A percentile compares a stretch with the other conserved stretches of the same genome.
Evolutionary conservation across 2,329 filamentous ascomycete species (phyloP).

Genomic region (Orbilia javanica): DNA sequence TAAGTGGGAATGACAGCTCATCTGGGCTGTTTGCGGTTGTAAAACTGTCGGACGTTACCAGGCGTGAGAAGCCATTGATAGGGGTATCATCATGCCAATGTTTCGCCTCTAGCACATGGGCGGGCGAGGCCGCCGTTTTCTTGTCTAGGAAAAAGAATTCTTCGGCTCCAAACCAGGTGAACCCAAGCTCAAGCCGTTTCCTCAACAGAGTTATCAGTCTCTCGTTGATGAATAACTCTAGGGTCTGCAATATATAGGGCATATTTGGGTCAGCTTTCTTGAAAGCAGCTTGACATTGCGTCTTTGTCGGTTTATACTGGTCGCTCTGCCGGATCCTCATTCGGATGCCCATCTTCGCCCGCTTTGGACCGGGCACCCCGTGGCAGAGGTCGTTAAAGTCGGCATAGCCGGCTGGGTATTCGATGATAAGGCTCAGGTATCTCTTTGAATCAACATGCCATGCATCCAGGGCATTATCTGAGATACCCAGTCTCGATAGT

Average conservation of each 20-base stretch:
- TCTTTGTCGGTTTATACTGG: slow-evolving; percentile 47
- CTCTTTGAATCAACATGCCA: slow-evolving; percentile 78
- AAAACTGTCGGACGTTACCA: slow-evolving; percentile 65
- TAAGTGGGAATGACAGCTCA: slow-evolving; percentile 69
- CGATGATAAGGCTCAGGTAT: slow-evolving; percentile 80
- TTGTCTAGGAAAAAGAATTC: slow-evolving; percentile 66
- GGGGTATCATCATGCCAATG: slow-evolving; percentile 61
- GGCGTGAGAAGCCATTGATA: slow-evolving; percentile 41
- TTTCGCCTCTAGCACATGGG: slow-evolving; percentile 49
- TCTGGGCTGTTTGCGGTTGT: slow-evolving; percentile 66
- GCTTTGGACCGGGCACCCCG: slow-evolving; percentile 26
- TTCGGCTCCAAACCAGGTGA: slow-evolving; percentile 79
- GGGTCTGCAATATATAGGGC: slow-evolving; percentile 40
- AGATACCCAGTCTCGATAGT: slow-evolving; percentile 77
- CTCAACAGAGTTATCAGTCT: slow-evolving; percentile 75
- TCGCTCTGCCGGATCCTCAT: slow-evolving; percentile 50
- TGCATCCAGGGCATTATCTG: slow-evolving; percentile 79
- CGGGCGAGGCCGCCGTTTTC: slow-evolving; percentile 9
- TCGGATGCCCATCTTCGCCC: slow-evolving; percentile 24
- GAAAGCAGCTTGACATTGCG: slow-evolving; percentile 38
- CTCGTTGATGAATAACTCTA: slow-evolving; percentile 71
- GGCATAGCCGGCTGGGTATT: slow-evolving; percentile 74
- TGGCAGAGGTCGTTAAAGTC: slow-evolving; percentile 70
- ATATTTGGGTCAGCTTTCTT: slow-evolving; percentile 33
- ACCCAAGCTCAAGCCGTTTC: slow-evolving; percentile 69